A percentile compares a stretch with the other conserved stretches of the same genome.
These are phyloP conservation scores for Aspergillus piperis DNA, from an alignment of 2,329 filamentous ascomycete species.

Conservation along the genomic window DNA sequence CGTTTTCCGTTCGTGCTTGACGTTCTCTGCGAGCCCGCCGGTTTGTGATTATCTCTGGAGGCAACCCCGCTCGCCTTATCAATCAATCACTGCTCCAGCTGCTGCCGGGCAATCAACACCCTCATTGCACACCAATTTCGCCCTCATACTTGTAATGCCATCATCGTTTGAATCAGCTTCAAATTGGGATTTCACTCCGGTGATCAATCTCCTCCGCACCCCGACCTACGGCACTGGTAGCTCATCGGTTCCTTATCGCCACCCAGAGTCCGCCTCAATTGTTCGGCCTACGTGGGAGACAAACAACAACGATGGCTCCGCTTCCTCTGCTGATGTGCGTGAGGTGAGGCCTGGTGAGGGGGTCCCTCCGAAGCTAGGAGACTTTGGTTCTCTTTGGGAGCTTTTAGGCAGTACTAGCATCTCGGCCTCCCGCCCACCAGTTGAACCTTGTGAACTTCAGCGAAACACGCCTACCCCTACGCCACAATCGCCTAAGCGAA, in stretches of 20 bases:
- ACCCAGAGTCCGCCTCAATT: conserved; percentile 13
- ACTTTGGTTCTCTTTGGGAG: conserved; percentile 48
- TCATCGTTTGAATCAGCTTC: conserved; percentile 28
- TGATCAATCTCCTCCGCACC: conserved; percentile 46
- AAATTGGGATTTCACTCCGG: conserved; percentile 50
- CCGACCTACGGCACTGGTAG: conserved; percentile 25
- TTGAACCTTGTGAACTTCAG: conserved; percentile 1
- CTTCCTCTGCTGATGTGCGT: not conserved
- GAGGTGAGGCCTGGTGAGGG: conserved; percentile 2
- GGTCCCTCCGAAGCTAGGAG: conserved; percentile 38
- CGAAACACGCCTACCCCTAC: conserved; percentile 1
- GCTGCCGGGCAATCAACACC: not conserved
- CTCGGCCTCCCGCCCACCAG: conserved; percentile 12
- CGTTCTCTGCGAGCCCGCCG: not conserved
- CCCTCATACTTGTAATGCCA: conserved; percentile 31
- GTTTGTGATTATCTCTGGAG: not conserved
- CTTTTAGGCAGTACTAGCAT: conserved; percentile 31
- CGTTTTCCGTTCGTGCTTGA: conserved; percentile 5
- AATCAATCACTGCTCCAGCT: conserved; percentile 1
- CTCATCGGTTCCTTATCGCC: conserved; percentile 13
- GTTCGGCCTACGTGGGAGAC: conserved; percentile 10
- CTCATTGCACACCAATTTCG: not conserved
- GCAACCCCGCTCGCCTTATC: conserved; percentile 12
- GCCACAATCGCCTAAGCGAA: conserved; percentile 6
- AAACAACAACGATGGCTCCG: conserved; percentile 12